Evolutionary conservation across 2,329 filamentous ascomycete species (phyloP).

Genomic region (Verticillium nonalfalfae): DNA sequence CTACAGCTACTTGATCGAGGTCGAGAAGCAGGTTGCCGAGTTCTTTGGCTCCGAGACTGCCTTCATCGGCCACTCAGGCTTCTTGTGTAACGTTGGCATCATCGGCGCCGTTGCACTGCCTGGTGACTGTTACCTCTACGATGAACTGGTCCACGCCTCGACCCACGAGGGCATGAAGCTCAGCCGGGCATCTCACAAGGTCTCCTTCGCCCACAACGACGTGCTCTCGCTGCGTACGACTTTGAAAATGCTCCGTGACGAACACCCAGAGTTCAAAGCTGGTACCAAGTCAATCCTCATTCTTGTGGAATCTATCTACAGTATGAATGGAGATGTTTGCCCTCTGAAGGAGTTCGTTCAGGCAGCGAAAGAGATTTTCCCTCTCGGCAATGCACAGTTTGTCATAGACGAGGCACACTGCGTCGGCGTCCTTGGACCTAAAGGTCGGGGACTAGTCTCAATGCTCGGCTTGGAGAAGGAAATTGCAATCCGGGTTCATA

Average conservation of each 20-base stretch:
- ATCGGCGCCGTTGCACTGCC: conserved; percentile 52
- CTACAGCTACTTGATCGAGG: conserved; percentile 49
- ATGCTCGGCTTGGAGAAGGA: conserved; percentile 40
- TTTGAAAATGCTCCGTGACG: conserved; percentile 20
- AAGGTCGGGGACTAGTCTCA: conserved; percentile 42
- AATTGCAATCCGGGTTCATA: conserved; percentile 43
- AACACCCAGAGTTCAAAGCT: conserved; percentile 19
- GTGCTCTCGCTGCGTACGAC: conserved; percentile 29
- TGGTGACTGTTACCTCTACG: conserved; percentile 61
- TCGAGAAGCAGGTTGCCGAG: conserved; percentile 38
- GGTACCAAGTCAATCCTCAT: conserved; percentile 28
- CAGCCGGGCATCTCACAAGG: conserved; percentile 42
- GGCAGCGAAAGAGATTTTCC: conserved; percentile 23
- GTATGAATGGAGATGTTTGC: conserved; percentile 39
- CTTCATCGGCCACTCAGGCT: conserved; percentile 53
- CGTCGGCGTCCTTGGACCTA: conserved; percentile 40
- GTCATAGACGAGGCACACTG: conserved; percentile 52
- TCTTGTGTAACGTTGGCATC: conserved; percentile 59
- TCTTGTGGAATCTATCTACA: conserved; percentile 35
- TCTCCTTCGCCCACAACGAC: conserved; percentile 54
- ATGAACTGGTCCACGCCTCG: conserved; percentile 72
- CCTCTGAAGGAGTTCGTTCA: conserved; percentile 30
- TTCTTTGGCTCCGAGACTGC: conserved; percentile 40
- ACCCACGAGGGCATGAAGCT: conserved; percentile 71
- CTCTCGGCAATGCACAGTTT: conserved; percentile 34